Conservation (phyloP, 225 moss, liverwort and hornwort genomes). For the Sphagnum tenellum region DNA sequence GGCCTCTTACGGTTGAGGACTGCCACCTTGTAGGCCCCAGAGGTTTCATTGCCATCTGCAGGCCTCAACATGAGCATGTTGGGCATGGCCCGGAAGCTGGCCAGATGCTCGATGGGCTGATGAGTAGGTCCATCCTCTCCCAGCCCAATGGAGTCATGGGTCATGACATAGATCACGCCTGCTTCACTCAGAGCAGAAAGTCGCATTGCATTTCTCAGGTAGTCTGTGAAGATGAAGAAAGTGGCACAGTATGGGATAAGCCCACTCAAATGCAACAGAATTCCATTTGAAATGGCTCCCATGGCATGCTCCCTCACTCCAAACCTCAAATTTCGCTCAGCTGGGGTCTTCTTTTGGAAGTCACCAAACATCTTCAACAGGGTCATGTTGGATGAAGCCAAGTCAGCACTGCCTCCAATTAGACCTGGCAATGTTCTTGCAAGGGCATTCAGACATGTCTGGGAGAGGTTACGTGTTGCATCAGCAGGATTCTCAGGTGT, state of each 20-base stretch:
- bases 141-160: conserved; percentile 53
- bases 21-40: conserved; percentile 48
- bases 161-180: conserved; percentile 55
- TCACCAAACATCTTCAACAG: conserved; percentile 62
- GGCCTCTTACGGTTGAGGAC: conserved; percentile 36
- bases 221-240: conserved; percentile 58
- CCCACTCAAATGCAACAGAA: conserved; percentile 30
- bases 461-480: conserved; percentile 53
- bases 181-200: conserved; percentile 45
- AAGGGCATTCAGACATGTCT: conserved; percentile 38
- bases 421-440: conserved; percentile 41
- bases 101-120: conserved; percentile 59
- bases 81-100: conserved; percentile 56
- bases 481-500: conserved; percentile 35
- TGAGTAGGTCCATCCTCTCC: conserved; percentile 64
- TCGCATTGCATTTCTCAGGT: conserved; percentile 47
- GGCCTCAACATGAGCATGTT: conserved; percentile 51
- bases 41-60: conserved; percentile 51
- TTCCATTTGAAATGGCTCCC: conserved; percentile 54
- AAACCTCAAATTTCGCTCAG: conserved; percentile 44
- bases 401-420: conserved; percentile 53
- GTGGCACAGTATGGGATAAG: conserved; percentile 59
- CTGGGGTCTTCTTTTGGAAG: conserved; percentile 44
- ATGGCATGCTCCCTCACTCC: conserved; percentile 56
- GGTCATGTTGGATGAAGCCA: conserved; percentile 54